Evolutionary conservation across 495 filamentous ascomycete species (phyloP), one percentile per base, ranked within the genome.

Genomic region (Annulohypoxylon maeteangense): DNA sequence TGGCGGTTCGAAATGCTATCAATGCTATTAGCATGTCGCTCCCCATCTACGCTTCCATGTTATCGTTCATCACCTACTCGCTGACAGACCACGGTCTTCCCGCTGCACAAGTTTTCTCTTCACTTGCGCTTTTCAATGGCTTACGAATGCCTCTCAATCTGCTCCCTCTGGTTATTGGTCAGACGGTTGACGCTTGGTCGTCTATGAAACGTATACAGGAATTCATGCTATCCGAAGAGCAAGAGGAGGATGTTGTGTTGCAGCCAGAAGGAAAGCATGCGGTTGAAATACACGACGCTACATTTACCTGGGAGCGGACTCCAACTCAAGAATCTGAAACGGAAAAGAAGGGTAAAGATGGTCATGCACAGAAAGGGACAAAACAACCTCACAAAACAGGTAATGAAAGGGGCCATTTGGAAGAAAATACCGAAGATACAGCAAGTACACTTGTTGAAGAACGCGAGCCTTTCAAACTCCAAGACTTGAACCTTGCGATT

Each of bases 221-320:
- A 50, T 98, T 94, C 72, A 78, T 99, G 48, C 68, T 92, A 20
- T 90, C 92, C 4, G 95, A 98, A 76, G 95, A 99, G 77, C 86
- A 90, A 31, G 84, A 88, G 25, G 95, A 98, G 59, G 89, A 92
- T 42, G 87, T 90, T 10, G 75, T 85, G 7, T 86, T 88, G 75
- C 84, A 94, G 53, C 79, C 85, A 12, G 83, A 90, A 18, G 85
- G 84, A 63, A 79, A 87, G 8, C 83, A 89, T 63, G 95, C 94
- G 0, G 85, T 97, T 47, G 88, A 90, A 54, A 83, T 97, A 69
- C 81, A 87, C 12, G 66, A 88, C 71, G 94, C 92, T 0, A 87
- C 86, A n/a, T 98, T 98, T 76, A 97, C 94, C 0, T 99, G 95
- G 95, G 95, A 98, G 77, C 86, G 90, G 25, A 89, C 89, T 7